A percentile compares a stretch with the other conserved stretches of the same genome.
Evolutionary conservation across 2,329 filamentous ascomycete species (phyloP).

Genomic region (Xylaria sp.): DNA sequence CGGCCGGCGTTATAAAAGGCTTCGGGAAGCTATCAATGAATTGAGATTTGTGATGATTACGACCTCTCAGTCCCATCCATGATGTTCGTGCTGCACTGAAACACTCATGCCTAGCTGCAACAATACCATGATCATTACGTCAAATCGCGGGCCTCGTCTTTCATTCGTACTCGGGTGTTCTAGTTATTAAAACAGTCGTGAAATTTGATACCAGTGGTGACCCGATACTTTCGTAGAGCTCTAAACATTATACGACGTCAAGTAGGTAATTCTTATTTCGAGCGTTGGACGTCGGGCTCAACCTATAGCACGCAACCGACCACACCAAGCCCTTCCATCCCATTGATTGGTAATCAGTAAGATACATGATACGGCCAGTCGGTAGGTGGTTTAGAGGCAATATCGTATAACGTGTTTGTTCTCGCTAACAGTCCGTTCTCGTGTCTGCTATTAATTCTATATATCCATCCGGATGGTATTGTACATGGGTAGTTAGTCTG

Average conservation of each 20-base stretch:
- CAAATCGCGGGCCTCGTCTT: neutral
- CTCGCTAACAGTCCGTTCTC: neutral
- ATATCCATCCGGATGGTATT: neutral
- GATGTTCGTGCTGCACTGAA: conserved; percentile 35
- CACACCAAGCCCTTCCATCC: too few relatives aligned
- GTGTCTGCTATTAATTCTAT: neutral
- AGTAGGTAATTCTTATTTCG: neutral
- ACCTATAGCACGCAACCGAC: neutral
- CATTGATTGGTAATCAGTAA: neutral
- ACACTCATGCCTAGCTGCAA: conserved; percentile 35
- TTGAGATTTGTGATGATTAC: conserved; percentile 50
- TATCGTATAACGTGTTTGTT: neutral
- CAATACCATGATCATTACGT: conserved; percentile 42
- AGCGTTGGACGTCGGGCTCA: too few relatives aligned
- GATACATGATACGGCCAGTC: neutral
- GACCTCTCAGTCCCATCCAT: conserved; percentile 41
- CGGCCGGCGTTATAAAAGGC: conserved; percentile 50
- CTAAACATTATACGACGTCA: neutral
- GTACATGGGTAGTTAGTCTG: conserved; percentile 1
- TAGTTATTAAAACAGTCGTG: neutral
- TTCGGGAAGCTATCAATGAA: conserved; percentile 51
- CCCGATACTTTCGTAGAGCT: neutral
- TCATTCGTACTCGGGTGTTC: neutral
- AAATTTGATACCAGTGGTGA: neutral
- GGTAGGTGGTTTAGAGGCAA: neutral